A percentile compares a stretch with the other conserved stretches of the same genome.
Evolutionary conservation across 768 basidiomycete genomes (phyloP).

Genomic region (Candolleomyces eurysporus): DNA sequence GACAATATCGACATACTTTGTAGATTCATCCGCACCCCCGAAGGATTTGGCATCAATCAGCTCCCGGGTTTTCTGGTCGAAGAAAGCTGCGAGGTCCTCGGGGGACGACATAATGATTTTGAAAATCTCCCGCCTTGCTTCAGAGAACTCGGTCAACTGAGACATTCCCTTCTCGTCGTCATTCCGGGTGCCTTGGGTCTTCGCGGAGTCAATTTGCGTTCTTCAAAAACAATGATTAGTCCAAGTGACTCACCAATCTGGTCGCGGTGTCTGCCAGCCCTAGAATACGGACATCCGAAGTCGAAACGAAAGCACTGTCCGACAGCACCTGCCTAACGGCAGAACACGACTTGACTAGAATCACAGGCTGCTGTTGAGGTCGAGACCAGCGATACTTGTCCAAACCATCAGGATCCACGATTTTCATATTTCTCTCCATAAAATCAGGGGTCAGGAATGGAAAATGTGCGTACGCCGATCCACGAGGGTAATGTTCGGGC

Average conservation of each 20-base stretch:
- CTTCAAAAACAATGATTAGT: background rate
- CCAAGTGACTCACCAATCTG: constrained; percentile 13
- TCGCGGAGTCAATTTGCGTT: background rate
- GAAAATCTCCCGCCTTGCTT: constrained; percentile 3
- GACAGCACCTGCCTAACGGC: constrained; percentile 35
- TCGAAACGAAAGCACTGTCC: constrained; percentile 28
- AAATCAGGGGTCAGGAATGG: constrained; percentile 67
- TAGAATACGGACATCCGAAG: constrained; percentile 31
- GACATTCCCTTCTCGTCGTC: constrained; percentile 7
- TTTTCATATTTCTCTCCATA: constrained; percentile 40
- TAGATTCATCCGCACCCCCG: constrained; percentile 21
- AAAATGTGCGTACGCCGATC: constrained; percentile 74
- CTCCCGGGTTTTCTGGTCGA: constrained; percentile 28
- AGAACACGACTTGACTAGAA: constrained; percentile 27
- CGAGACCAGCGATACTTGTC: constrained; percentile 62
- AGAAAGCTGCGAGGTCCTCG: constrained; percentile 25
- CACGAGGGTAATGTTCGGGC: constrained; percentile 63
- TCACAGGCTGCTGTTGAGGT: constrained; percentile 14
- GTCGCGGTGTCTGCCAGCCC: constrained; percentile 24
- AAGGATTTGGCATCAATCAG: constrained; percentile 37
- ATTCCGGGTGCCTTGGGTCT: background rate
- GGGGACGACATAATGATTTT: constrained; percentile 21
- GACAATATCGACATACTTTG: constrained; percentile 54
- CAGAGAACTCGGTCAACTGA: constrained; percentile 8
- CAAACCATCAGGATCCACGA: constrained; percentile 22